Evolutionary conservation across 306 rosid species (phyloP).

Genomic region (Pachyrhizus erosus): DNA sequence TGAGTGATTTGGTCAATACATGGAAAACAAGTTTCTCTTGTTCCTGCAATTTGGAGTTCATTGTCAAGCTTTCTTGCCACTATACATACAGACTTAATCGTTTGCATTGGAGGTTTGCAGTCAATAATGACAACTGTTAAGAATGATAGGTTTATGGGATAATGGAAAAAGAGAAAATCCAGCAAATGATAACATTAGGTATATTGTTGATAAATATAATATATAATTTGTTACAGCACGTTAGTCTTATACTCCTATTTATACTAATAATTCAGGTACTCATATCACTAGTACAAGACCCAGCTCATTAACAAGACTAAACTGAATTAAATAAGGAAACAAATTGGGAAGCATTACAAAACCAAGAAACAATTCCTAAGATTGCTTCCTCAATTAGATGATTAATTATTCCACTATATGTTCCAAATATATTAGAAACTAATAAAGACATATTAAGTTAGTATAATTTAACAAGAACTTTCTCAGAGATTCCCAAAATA

Average conservation of each 20-base stretch:
- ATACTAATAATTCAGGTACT: slow-evolving; percentile 18
- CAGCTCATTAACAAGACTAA: neutral
- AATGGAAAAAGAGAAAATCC: slow-evolving; percentile 2
- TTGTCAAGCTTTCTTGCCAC: slow-evolving; percentile 30
- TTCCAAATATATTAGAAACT: neutral
- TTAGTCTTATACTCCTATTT: slow-evolving; percentile 10
- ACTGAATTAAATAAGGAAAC: neutral
- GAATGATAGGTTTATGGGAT: neutral
- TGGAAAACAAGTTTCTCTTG: slow-evolving; percentile 45
- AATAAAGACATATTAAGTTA: neutral
- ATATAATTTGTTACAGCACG: slow-evolving; percentile 8
- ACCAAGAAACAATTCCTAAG: neutral
- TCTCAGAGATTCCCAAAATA: neutral
- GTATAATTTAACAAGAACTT: neutral
- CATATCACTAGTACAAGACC: neutral
- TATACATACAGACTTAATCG: neutral
- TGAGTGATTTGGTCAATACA: slow-evolving; percentile 37
- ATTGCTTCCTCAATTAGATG: neutral
- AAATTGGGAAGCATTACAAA: neutral
- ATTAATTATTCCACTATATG: neutral
- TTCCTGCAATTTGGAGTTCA: slow-evolving; percentile 37
- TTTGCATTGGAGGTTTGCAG: neutral
- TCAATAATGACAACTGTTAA: slow-evolving; percentile 3
- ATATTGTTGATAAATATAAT: neutral
- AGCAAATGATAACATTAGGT: neutral